These are phyloP conservation scores for Vanrija pseudolonga DNA, from an alignment of 1,284 basidiomycete species.

Conservation along the genomic window DNA sequence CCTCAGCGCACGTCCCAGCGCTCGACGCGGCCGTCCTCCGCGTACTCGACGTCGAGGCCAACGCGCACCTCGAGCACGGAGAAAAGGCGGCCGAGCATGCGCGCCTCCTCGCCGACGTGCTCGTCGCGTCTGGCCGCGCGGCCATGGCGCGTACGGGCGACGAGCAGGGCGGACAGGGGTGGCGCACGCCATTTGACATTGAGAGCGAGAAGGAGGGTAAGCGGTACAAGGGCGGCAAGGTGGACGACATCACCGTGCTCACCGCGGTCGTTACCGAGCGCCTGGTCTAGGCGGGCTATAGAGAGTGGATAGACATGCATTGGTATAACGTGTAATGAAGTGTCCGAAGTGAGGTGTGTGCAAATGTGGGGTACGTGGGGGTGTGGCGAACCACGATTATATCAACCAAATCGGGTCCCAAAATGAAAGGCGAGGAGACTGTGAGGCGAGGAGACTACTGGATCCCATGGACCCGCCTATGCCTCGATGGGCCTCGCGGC, in stretches of 20 bases:
- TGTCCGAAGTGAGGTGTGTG: too few species aligned
- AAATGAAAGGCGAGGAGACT: too few species aligned
- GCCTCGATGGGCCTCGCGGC: too few species aligned
- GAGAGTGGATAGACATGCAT: neutral
- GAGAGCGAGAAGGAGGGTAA: constrained; percentile 45
- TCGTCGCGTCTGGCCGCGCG: constrained; percentile 49
- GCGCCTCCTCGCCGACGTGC: constrained; percentile 47
- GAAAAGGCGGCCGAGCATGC: constrained; percentile 41
- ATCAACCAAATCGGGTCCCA: too few species aligned
- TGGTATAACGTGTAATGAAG: too few species aligned
- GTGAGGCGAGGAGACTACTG: too few species aligned
- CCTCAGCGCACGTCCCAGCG: constrained; percentile 44
- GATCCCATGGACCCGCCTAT: too few species aligned
- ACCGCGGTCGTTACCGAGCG: constrained; percentile 35
- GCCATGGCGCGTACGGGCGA: constrained; percentile 47
- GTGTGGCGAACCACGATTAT: too few species aligned
- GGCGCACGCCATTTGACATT: constrained; percentile 48
- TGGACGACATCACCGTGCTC: constrained; percentile 50
- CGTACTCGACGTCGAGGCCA: constrained; percentile 31
- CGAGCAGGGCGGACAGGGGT: constrained; percentile 30
- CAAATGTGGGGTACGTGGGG: too few species aligned
- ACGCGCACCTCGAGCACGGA: constrained; percentile 29
- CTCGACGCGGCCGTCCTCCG: constrained; percentile 29
- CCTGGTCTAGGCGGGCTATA: neutral
- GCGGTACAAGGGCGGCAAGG: constrained; percentile 50